Conservation (phyloP, 78 protist species). For the Paulinella micropora region DNA sequence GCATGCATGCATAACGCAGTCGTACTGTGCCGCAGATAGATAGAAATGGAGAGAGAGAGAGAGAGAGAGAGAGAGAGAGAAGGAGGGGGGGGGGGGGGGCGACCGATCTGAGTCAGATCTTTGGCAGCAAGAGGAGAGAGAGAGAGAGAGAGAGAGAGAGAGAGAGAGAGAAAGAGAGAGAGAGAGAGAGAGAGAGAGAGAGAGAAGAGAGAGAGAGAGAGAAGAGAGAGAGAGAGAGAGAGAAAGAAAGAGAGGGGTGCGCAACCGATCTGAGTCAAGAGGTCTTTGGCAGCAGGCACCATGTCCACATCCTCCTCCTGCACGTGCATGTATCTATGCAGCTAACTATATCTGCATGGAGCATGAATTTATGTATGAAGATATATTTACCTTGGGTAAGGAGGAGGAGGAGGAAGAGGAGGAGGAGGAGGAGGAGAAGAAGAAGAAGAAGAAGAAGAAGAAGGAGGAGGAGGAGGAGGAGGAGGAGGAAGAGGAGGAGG, state of each 20-base stretch:
- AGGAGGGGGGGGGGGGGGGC: neutral
- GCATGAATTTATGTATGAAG: too few relatives aligned
- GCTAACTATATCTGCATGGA: too few relatives aligned
- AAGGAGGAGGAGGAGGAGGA: neutral
- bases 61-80: neutral
- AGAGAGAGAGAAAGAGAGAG: neutral
- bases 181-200: neutral
- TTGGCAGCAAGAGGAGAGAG: neutral
- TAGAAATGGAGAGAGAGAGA: neutral
- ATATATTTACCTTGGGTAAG: neutral
- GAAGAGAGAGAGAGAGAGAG: neutral
- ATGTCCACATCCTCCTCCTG: constrained; percentile 91
- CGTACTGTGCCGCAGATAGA: neutral
- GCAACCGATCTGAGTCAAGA: constrained; percentile 65
- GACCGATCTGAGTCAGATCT: too few relatives aligned
- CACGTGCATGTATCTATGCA: too few relatives aligned
- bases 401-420: neutral
- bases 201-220: neutral
- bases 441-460: neutral
- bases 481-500: neutral
- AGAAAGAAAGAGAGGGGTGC: neutral
- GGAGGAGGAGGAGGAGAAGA: neutral
- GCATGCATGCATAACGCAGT: neutral
- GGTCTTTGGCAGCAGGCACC: constrained; percentile 62
- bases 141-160: neutral